phyloP scores from a whole-genome alignment of 306 rosid species.

The Prunus campanulata region DNA sequence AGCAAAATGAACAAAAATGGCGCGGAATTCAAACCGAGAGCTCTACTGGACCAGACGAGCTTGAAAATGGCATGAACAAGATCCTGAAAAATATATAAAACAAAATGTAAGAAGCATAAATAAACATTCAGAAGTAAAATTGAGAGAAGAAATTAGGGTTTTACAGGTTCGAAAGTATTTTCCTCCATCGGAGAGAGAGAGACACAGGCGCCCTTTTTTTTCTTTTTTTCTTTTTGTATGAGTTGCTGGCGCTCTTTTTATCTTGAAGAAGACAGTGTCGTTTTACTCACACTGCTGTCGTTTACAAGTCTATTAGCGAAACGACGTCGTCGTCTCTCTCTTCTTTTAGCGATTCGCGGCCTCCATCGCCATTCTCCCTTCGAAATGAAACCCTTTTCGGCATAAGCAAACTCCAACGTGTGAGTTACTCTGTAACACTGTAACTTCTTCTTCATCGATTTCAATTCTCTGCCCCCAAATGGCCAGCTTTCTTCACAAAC shows the following conservation, averaged over 20 bases:
- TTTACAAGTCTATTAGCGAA: not conserved
- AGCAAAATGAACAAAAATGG: not conserved
- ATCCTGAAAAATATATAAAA: conserved; percentile 35
- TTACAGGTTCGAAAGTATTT: conserved; percentile 53
- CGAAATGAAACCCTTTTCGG: not conserved
- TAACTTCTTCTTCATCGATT: not conserved
- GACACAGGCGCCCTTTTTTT: not conserved
- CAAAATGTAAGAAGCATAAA: not conserved
- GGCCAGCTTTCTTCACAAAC: conserved; percentile 30
- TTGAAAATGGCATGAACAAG: conserved; percentile 71
- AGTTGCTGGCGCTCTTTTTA: not conserved
- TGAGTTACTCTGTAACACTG: not conserved
- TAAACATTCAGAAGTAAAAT: not conserved
- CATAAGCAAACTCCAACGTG: not conserved
- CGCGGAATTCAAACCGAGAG: conserved; percentile 43
- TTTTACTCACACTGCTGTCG: not conserved
- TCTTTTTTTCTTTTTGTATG: not conserved
- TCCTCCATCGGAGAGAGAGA: conserved; percentile 49
- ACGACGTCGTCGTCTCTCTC: not conserved
- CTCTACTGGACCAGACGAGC: conserved; percentile 66
- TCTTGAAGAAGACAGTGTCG: not conserved
- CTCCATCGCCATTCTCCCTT: not conserved
- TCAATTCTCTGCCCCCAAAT: conserved; percentile 18
- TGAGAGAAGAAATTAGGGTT: not conserved
- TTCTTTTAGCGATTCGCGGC: not conserved